phyloP scores from a whole-genome alignment of 345 rosid species.

The Isatis tinctoria region DNA sequence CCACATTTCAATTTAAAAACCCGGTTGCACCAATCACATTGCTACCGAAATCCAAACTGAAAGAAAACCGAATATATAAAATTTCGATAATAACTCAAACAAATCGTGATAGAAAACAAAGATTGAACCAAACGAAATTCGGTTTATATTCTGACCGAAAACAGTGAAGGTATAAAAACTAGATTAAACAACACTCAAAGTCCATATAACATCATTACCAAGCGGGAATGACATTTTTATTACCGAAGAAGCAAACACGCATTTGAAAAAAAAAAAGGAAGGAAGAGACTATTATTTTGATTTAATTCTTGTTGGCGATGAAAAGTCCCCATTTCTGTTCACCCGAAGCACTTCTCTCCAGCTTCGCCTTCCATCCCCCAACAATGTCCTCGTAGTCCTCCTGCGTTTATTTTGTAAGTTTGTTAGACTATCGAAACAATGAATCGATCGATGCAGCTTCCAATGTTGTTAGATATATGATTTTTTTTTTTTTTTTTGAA shows the following conservation, averaged over 20 bases:
- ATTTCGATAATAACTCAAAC: not conserved
- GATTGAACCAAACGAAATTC: not conserved
- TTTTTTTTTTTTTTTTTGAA: not conserved
- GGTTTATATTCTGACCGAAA: not conserved
- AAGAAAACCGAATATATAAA: not conserved
- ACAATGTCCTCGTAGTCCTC: slow-evolving; percentile 76
- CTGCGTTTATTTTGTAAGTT: slow-evolving; percentile 34
- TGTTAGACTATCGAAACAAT: not conserved
- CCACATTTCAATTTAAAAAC: not conserved
- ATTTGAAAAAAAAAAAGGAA: not conserved
- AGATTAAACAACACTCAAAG: not conserved
- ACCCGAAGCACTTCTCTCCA: slow-evolving; percentile 54
- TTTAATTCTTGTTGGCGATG: slow-evolving; percentile 41
- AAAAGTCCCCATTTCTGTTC: slow-evolving; percentile 88
- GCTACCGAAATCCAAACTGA: not conserved
- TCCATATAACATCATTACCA: slow-evolving; percentile 12
- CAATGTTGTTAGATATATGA: not conserved
- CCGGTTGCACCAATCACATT: not conserved
- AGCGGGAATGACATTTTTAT: slow-evolving; percentile 2
- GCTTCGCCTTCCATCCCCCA: slow-evolving; percentile 81
- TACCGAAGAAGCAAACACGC: not conserved
- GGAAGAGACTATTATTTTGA: not conserved
- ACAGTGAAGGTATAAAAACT: not conserved
- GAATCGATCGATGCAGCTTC: not conserved
- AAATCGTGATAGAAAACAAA: not conserved